phyloP scores from a whole-genome alignment of 306 rosid genomes.

The Medicago ruthenica region DNA sequence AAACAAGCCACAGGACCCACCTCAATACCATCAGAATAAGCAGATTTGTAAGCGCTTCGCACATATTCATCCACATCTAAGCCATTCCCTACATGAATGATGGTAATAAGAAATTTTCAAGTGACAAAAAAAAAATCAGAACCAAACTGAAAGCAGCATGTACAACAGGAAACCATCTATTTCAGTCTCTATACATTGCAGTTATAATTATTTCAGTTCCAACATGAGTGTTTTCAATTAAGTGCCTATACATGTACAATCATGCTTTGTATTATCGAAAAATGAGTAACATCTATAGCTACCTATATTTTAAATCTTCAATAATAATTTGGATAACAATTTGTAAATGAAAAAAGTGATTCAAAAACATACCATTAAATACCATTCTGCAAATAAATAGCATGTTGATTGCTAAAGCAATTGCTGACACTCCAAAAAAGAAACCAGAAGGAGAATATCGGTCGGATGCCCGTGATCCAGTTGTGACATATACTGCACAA shows the following conservation, averaged over 20 bases:
- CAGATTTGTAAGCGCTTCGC: constrained; percentile 95
- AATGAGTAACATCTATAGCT: not conserved
- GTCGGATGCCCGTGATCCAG: constrained; percentile 95
- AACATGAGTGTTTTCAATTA: constrained; percentile 1
- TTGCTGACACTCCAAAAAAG: constrained; percentile 99
- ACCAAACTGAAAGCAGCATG: constrained; percentile 25
- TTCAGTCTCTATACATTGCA: not conserved
- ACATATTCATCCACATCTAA: constrained; percentile 98
- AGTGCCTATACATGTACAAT: not conserved
- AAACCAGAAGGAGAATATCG: constrained; percentile 98
- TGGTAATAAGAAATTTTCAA: constrained; percentile 22
- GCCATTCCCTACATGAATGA: constrained; percentile 80
- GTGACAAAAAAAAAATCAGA: constrained; percentile 2
- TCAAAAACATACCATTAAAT: constrained; percentile 77
- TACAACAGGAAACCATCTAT: constrained; percentile 36
- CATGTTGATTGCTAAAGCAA: constrained; percentile 99
- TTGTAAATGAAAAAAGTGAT: constrained; percentile 21
- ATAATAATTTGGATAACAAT: constrained; percentile 25
- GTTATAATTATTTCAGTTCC: not conserved
- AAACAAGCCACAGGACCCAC: constrained; percentile 94
- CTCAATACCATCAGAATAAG: constrained; percentile 95
- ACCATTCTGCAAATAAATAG: constrained; percentile 98
- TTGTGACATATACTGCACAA: constrained; percentile 98
- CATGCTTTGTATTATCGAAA: not conserved
- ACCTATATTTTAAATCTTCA: constrained; percentile 5